Evolutionary conservation across 73 alveolate species (phyloP).

Genomic region (Stentor coeruleus): DNA sequence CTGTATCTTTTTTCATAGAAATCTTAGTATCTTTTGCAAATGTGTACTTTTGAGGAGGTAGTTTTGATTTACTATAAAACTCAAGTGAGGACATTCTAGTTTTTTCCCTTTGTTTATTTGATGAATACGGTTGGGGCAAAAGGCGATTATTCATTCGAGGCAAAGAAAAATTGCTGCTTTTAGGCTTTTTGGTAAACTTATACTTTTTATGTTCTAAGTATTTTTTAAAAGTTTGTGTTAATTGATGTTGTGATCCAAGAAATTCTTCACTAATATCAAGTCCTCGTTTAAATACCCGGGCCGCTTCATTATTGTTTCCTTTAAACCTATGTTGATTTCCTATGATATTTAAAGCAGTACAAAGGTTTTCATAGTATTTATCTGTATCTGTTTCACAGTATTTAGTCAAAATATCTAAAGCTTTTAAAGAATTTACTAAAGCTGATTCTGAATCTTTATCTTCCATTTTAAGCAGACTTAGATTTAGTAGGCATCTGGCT

Average conservation of each 20-base stretch:
- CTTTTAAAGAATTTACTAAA: neutral
- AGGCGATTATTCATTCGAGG: neutral
- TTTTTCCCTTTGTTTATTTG: neutral
- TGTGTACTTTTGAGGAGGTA: too few species aligned
- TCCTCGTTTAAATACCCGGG: neutral
- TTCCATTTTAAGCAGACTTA: neutral
- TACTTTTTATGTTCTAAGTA: neutral
- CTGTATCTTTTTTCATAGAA: neutral
- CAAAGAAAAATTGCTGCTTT: neutral
- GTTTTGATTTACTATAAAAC: neutral
- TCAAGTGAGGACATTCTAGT: neutral
- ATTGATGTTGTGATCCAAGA: neutral
- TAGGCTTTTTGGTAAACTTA: neutral
- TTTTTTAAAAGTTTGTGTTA: neutral
- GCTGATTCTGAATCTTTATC: neutral
- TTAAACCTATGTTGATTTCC: neutral
- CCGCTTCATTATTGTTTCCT: neutral
- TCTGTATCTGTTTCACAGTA: neutral
- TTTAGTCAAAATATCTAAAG: neutral
- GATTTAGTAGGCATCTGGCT: neutral
- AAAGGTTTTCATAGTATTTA: neutral
- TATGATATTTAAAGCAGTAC: neutral
- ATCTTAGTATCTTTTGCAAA: neutral
- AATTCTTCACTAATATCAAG: neutral
- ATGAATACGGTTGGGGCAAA: neutral